These are phyloP conservation scores for Leccinum ponderosum DNA, from an alignment of 1,284 basidiomycete species.

Conservation along the genomic window DNA sequence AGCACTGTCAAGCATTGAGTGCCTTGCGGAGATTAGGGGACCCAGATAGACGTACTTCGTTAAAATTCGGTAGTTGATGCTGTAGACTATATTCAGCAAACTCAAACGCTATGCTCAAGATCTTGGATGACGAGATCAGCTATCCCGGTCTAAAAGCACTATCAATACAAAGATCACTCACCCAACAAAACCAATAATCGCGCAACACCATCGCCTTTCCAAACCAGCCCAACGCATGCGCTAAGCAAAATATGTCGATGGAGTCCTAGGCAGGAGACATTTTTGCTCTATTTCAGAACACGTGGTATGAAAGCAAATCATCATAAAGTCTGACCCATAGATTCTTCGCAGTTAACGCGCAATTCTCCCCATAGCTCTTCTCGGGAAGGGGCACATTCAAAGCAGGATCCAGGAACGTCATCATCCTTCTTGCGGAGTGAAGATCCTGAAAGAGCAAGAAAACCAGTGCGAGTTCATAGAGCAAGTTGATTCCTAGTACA, in stretches of 20 bases:
- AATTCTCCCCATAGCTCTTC: conserved; percentile 82
- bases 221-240: conserved; percentile 83
- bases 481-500: conserved; percentile 73
- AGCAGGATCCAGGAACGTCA: conserved; percentile 70
- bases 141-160: neutral
- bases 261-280: conserved; percentile 51
- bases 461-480: conserved; percentile 79
- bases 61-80: conserved; percentile 82
- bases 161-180: conserved; percentile 33
- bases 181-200: conserved; percentile 91
- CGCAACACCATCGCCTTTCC: conserved; percentile 83
- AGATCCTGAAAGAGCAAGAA: conserved; percentile 85
- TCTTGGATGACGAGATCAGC: conserved; percentile 44
- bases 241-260: conserved; percentile 80
- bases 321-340: conserved; percentile 58
- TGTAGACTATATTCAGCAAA: conserved; percentile 83
- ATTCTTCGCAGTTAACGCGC: conserved; percentile 59
- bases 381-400: conserved; percentile 76
- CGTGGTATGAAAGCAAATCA: conserved; percentile 1
- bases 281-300: conserved; percentile 9
- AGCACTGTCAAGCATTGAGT: conserved; percentile 53
- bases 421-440: conserved; percentile 72
- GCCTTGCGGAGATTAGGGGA: conserved; percentile 17
- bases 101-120: conserved; percentile 82
- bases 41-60: conserved; percentile 54